Conservation (phyloP, 23 red algal genomes). For the Cyanidium caldarium region DNA sequence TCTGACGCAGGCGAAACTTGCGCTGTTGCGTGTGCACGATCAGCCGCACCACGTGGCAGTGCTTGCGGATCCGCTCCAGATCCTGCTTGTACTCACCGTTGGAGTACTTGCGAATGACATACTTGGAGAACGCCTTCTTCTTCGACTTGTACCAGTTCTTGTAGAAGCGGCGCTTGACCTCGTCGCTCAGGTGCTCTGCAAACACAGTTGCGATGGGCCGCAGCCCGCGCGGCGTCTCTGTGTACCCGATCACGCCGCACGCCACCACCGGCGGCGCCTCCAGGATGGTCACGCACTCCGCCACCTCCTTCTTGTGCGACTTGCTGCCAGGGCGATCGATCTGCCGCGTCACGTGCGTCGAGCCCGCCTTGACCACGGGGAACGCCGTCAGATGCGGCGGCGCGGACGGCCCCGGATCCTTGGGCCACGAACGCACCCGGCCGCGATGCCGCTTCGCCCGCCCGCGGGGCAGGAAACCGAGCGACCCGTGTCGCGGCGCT, state of each 20-base stretch:
- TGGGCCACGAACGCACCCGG: slow-evolving; percentile 83
- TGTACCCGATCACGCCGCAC: slow-evolving; percentile 85
- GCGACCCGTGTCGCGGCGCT: slow-evolving; percentile 75
- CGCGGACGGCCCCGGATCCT: slow-evolving; percentile 75
- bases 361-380: slow-evolving; percentile 85
- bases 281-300: slow-evolving; percentile 75
- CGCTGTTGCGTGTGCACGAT: slow-evolving; percentile 93
- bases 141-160: slow-evolving; percentile 99
- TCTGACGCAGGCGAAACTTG: slow-evolving; percentile 79
- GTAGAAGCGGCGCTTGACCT: slow-evolving; percentile 86
- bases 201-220: slow-evolving; percentile 84
- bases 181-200: slow-evolving; percentile 94
- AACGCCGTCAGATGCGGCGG: slow-evolving; percentile 85
- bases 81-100: slow-evolving; percentile 49
- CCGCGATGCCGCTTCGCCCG: slow-evolving; percentile 55
- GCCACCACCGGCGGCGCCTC: slow-evolving; percentile 86
- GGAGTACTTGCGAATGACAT: slow-evolving; percentile 52
- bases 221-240: slow-evolving; percentile 91
- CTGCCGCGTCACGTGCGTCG: slow-evolving; percentile 93
- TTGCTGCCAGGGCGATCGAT: slow-evolving; percentile 94
- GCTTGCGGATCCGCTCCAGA: slow-evolving; percentile 58
- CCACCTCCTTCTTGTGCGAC: slow-evolving; percentile 96
- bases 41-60: slow-evolving; percentile 79
- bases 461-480: slow-evolving; percentile 82
- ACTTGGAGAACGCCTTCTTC: slow-evolving; percentile 99